phyloP scores from a whole-genome alignment of 2,329 filamentous ascomycete genomes.

The Talaromyces verruculosus region DNA sequence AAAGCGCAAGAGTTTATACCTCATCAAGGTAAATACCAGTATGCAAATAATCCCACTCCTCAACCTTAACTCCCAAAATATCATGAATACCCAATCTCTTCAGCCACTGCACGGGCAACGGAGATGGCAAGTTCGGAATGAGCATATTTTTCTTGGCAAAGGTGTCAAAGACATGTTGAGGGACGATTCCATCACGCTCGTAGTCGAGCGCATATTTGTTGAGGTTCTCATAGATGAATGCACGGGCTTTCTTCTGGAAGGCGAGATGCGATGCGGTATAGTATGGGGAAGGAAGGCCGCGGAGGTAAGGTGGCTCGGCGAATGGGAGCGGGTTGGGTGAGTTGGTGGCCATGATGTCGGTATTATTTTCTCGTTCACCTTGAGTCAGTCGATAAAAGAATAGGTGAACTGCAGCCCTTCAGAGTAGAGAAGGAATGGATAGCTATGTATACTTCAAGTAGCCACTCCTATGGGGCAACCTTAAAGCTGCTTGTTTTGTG shows the following conservation, averaged over 20 bases:
- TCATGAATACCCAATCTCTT: constrained; percentile 65
- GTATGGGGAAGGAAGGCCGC: constrained; percentile 69
- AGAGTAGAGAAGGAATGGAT: too few species aligned
- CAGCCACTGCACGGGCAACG: constrained; percentile 67
- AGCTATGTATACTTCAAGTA: background rate
- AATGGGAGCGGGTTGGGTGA: constrained; percentile 57
- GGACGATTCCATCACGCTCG: constrained; percentile 65
- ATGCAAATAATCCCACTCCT: constrained; percentile 73
- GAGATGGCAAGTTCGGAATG: constrained; percentile 67
- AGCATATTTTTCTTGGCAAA: constrained; percentile 69
- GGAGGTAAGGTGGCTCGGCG: constrained; percentile 70
- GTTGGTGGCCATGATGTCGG: constrained; percentile 21
- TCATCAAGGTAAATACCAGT: constrained; percentile 67
- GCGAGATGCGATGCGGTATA: constrained; percentile 64
- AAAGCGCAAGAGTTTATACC: too few species aligned
- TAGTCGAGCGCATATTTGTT: constrained; percentile 65
- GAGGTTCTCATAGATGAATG: constrained; percentile 65
- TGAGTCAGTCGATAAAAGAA: background rate
- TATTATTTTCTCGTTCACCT: background rate
- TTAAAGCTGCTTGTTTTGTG: constrained; percentile 1
- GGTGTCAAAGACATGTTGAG: constrained; percentile 61
- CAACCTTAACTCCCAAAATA: constrained; percentile 66
- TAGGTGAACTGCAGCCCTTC: background rate
- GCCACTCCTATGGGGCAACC: background rate
- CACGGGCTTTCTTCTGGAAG: constrained; percentile 68